Percentiles rank a stretch among this genome's conserved stretches.
phyloP scores from a whole-genome alignment of 2,329 filamentous ascomycete genomes.

The Hypocreales sp. region DNA sequence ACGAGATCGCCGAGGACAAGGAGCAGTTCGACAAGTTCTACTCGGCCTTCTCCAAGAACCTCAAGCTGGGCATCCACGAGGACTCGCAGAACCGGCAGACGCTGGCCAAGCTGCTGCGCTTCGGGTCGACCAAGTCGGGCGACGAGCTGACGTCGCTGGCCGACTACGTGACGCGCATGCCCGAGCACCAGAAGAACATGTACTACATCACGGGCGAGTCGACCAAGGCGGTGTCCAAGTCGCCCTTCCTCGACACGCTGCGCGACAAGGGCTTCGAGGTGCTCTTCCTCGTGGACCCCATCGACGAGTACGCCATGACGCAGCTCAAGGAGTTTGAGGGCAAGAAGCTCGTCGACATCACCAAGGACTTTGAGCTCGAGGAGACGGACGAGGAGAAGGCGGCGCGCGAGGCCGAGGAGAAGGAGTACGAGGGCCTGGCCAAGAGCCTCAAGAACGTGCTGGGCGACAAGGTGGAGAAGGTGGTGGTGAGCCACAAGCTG shows the following conservation, averaged over 20 bases:
- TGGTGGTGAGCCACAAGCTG: conserved; percentile 97
- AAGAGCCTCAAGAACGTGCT: conserved; percentile 99
- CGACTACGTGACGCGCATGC: conserved; percentile 99
- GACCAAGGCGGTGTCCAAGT: conserved; percentile 94
- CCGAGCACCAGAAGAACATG: conserved; percentile 99
- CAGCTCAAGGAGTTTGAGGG: conserved; percentile 99
- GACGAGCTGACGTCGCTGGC: conserved; percentile 88
- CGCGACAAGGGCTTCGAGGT: conserved; percentile 99
- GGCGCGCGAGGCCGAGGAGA: conserved; percentile 87
- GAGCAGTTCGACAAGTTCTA: conserved; percentile 99
- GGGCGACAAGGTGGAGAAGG: conserved; percentile 99
- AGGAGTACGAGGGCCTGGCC: conserved; percentile 88
- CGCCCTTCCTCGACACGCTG: conserved; percentile 95
- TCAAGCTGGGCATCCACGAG: conserved; percentile 99
- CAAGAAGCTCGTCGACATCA: conserved; percentile 99
- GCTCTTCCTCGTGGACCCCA: conserved; percentile 97
- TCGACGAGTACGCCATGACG: conserved; percentile 98
- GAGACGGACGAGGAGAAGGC: conserved; percentile 99
- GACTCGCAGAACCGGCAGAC: conserved; percentile 88
- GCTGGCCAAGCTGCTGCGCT: conserved; percentile 97
- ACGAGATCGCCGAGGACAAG: conserved; percentile 97
- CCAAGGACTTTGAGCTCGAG: conserved; percentile 99
- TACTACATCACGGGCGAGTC: conserved; percentile 99
- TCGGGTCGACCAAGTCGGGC: conserved; percentile 97
- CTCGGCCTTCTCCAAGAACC: conserved; percentile 98